Evolutionary conservation across 208 protist genomes (phyloP).

Genomic region (Novymonas esmeraldas): DNA sequence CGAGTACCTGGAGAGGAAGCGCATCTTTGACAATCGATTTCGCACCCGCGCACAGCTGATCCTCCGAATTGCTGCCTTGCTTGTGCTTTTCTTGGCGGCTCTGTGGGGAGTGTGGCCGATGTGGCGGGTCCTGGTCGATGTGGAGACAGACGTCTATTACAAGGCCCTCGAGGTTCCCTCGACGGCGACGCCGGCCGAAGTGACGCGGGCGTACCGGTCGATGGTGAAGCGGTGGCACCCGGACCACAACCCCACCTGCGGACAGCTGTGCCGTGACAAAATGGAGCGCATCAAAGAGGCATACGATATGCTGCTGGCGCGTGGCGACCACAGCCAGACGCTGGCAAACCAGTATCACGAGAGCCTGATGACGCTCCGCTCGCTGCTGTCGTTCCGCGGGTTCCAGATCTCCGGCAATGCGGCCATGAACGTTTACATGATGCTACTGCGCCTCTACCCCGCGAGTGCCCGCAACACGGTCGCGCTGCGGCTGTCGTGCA

Average conservation of each 20-base stretch:
- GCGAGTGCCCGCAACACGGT: constrained; percentile 11
- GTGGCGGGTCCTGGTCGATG: constrained; percentile 79
- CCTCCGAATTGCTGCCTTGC: constrained; percentile 22
- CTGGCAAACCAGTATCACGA: constrained; percentile 73
- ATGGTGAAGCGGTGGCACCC: constrained; percentile 82
- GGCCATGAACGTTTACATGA: constrained; percentile 56
- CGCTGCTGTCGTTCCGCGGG: constrained; percentile 74
- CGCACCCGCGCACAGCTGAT: constrained; percentile 24
- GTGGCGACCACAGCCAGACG: constrained; percentile 55
- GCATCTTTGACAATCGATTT: constrained; percentile 42
- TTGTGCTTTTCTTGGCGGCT: constrained; percentile 33
- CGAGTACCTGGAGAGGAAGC: constrained; percentile 70
- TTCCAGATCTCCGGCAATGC: constrained; percentile 73
- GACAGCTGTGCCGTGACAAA: constrained; percentile 56
- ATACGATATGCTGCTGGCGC: constrained; percentile 74
- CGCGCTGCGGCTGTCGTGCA: constrained; percentile 37
- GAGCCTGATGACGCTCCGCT: constrained; percentile 61
- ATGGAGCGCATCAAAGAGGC: constrained; percentile 77
- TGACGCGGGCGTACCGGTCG: constrained; percentile 80
- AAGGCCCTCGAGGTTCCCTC: constrained; percentile 49
- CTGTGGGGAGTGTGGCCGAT: constrained; percentile 69
- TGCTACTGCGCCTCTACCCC: constrained; percentile 22
- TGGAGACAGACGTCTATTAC: constrained; percentile 68
- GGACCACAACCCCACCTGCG: constrained; percentile 79
- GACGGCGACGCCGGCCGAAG: constrained; percentile 45